phyloP scores from a whole-genome alignment of 23 red algal genomes.

The Gracilaria caudata region DNA sequence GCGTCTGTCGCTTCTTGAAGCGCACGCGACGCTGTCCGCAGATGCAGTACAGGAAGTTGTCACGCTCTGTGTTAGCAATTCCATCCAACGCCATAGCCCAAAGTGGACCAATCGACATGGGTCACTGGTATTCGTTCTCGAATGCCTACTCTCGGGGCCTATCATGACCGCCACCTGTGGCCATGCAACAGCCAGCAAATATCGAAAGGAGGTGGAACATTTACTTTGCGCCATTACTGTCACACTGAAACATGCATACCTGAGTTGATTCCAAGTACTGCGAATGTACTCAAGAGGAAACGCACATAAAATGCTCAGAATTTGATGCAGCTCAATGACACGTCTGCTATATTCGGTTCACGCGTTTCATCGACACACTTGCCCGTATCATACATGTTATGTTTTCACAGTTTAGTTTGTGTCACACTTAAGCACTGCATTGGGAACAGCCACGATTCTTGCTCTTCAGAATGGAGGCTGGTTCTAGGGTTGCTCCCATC shows the following conservation, averaged over 20 bases:
- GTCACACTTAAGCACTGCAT: too few relatives aligned
- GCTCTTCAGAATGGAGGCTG: too few relatives aligned
- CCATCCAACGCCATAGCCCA: too few relatives aligned
- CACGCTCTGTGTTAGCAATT: too few relatives aligned
- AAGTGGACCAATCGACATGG: too few relatives aligned
- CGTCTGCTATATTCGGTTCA: neutral
- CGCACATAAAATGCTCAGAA: neutral
- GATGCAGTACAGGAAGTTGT: too few relatives aligned
- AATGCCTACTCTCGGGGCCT: neutral
- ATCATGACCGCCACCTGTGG: neutral
- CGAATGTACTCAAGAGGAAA: neutral
- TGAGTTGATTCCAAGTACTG: slow-evolving; percentile 1
- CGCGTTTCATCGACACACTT: neutral
- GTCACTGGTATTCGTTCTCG: too few relatives aligned
- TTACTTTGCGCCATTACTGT: neutral
- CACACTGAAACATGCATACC: slow-evolving; percentile 3
- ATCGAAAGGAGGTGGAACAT: neutral
- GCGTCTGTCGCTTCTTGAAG: too few relatives aligned
- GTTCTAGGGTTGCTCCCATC: too few relatives aligned
- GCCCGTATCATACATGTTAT: neutral
- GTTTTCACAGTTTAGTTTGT: neutral
- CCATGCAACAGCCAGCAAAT: neutral
- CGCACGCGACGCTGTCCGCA: too few relatives aligned
- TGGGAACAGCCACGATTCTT: too few relatives aligned
- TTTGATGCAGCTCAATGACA: neutral